Evolutionary conservation across 73 alveolate genomes (phyloP).

Genomic region (Blepharisma japonicum): DNA sequence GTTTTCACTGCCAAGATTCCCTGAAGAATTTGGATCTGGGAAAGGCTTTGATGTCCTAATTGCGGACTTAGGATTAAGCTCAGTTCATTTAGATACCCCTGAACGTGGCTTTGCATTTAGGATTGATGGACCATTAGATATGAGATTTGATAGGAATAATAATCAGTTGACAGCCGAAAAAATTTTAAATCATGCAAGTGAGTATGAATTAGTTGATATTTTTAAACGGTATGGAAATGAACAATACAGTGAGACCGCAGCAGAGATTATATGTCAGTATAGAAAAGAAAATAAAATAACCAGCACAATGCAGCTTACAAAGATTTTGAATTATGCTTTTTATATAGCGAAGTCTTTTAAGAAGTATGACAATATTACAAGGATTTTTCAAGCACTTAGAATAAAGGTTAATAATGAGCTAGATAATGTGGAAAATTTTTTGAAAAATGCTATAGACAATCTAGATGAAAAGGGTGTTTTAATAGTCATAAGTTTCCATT

Average conservation of each 20-base stretch:
- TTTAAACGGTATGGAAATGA: constrained; percentile 15
- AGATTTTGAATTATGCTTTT: constrained; percentile 25
- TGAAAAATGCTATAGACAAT: not conserved
- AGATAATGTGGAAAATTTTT: constrained; percentile 25
- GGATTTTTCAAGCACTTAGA: constrained; percentile 24
- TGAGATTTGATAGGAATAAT: constrained; percentile 25
- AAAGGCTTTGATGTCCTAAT: constrained; percentile 20
- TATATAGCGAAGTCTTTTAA: constrained; percentile 12
- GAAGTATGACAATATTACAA: constrained; percentile 24
- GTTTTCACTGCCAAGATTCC: not conserved
- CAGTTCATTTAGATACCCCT: constrained; percentile 16
- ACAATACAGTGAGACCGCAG: constrained; percentile 1
- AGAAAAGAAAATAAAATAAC: constrained; percentile 17
- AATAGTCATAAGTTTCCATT: constrained; percentile 25
- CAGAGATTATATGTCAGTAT: constrained; percentile 8
- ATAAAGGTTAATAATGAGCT: constrained; percentile 19
- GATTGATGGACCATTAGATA: not conserved
- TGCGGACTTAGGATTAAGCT: not conserved
- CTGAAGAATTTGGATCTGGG: not conserved
- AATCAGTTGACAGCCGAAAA: not conserved
- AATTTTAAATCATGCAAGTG: constrained; percentile 22
- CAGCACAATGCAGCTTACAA: not conserved
- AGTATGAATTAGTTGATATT: constrained; percentile 18
- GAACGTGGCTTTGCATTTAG: constrained; percentile 29
- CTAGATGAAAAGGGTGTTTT: constrained; percentile 9